phyloP scores from a whole-genome alignment of 2,329 filamentous ascomycete genomes.

The Trichoderma sp. region DNA sequence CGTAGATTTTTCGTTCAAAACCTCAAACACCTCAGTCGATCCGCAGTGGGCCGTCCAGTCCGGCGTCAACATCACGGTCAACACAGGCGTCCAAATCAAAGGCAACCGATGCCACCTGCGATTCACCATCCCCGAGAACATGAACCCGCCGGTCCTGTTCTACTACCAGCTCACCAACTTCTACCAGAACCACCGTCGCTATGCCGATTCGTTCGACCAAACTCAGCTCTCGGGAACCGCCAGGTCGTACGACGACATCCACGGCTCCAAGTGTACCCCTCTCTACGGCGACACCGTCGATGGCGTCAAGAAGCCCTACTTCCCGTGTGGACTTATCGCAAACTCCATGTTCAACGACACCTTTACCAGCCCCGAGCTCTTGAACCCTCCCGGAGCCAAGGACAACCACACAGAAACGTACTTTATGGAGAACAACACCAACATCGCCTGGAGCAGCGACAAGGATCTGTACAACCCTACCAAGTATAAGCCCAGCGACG shows the following conservation, averaged over 20 bases:
- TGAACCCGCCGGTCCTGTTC: slow-evolving; percentile 82
- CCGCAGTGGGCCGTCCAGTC: slow-evolving; percentile 50
- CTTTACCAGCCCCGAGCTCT: slow-evolving; percentile 66
- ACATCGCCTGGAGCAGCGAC: slow-evolving; percentile 88
- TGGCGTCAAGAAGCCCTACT: slow-evolving; percentile 70
- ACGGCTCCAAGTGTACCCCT: slow-evolving; percentile 73
- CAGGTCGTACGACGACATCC: slow-evolving; percentile 63
- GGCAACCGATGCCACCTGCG: slow-evolving; percentile 69
- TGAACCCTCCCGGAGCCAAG: slow-evolving; percentile 51
- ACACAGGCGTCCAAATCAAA: slow-evolving; percentile 42
- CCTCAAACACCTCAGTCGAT: slow-evolving; percentile 45
- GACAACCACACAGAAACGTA: slow-evolving; percentile 58
- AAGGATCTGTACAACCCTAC: slow-evolving; percentile 75
- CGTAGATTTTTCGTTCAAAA: slow-evolving; percentile 74
- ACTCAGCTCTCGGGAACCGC: slow-evolving; percentile 77
- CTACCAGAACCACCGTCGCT: slow-evolving; percentile 97
- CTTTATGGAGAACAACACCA: slow-evolving; percentile 71
- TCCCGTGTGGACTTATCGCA: slow-evolving; percentile 93
- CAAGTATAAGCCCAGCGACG: slow-evolving; percentile 65
- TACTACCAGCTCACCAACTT: slow-evolving; percentile 98
- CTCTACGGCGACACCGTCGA: slow-evolving; percentile 56
- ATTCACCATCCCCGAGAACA: slow-evolving; percentile 78
- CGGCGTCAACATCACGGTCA: slow-evolving; percentile 47
- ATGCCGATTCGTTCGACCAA: slow-evolving; percentile 85
- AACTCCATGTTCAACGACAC: slow-evolving; percentile 98